These are phyloP conservation scores for Jacaranda copaia DNA, from an alignment of 257 asterid genomes.

Conservation along the genomic window DNA sequence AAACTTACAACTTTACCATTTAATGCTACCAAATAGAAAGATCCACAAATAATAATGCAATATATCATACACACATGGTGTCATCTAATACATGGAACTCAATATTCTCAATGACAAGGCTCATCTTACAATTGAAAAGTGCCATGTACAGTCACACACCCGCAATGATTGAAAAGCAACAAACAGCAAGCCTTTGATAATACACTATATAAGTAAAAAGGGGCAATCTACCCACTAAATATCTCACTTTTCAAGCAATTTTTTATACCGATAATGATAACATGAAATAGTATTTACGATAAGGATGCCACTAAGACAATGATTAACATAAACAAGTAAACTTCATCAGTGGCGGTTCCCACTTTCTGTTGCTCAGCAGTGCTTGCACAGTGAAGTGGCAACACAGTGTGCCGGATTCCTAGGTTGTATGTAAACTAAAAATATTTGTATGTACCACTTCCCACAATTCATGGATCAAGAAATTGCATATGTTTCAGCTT, in stretches of 20 bases:
- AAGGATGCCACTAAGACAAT: not conserved
- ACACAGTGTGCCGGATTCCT: constrained; percentile 31
- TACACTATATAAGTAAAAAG: not conserved
- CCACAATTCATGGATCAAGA: constrained; percentile 40
- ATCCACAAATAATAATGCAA: no score
- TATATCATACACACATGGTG: no score
- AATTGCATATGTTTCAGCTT: not conserved
- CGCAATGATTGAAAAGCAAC: constrained; percentile 19
- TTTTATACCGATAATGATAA: not conserved
- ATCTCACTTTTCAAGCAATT: not conserved
- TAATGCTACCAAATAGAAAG: no score
- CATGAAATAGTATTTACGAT: not conserved
- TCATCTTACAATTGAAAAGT: not conserved
- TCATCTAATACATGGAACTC: no score
- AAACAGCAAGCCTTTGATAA: not conserved
- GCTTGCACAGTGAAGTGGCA: constrained; percentile 1
- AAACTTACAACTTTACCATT: no score
- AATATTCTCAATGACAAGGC: no score
- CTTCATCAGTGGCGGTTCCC: constrained; percentile 8
- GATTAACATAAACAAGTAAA: constrained; percentile 2
- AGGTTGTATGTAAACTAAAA: constrained; percentile 28
- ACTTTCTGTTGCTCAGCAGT: constrained; percentile 10
- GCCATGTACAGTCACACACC: not conserved
- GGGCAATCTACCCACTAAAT: not conserved
- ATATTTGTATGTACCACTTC: constrained; percentile 17